Conservation (phyloP, 306 rosid species). For the Ormosia emarginata region DNA sequence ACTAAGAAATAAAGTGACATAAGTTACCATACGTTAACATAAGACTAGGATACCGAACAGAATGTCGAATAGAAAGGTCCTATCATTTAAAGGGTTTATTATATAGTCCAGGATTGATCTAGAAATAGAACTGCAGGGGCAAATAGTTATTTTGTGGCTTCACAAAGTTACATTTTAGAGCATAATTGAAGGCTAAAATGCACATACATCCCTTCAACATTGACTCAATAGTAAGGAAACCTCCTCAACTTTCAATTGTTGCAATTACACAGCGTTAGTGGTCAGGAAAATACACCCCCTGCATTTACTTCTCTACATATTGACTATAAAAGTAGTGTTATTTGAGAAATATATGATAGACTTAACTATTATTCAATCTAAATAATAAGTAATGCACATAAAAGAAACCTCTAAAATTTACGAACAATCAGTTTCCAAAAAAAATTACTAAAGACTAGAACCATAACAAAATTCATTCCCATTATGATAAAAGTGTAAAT, state of each 20-base stretch:
- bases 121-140: background rate
- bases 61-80: background rate
- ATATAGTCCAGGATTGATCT: background rate
- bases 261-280: background rate
- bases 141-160: slow-evolving; percentile 11
- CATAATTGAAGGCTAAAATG: background rate
- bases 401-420: background rate
- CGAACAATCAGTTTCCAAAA: background rate
- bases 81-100: background rate
- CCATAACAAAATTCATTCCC: background rate
- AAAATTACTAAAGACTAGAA: background rate
- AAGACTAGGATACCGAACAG: background rate
- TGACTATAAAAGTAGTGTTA: background rate
- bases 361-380: background rate
- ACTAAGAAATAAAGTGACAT: background rate
- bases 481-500: background rate
- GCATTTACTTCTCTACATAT: background rate
- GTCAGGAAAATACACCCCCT: background rate
- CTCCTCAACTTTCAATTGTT: background rate
- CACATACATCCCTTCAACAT: background rate
- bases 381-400: background rate
- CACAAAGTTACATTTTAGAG: background rate
- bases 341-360: background rate
- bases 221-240: background rate
- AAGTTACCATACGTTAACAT: background rate